Evolutionary conservation across 768 basidiomycete species (phyloP).

Genomic region (Panaeolus papilionaceus): DNA sequence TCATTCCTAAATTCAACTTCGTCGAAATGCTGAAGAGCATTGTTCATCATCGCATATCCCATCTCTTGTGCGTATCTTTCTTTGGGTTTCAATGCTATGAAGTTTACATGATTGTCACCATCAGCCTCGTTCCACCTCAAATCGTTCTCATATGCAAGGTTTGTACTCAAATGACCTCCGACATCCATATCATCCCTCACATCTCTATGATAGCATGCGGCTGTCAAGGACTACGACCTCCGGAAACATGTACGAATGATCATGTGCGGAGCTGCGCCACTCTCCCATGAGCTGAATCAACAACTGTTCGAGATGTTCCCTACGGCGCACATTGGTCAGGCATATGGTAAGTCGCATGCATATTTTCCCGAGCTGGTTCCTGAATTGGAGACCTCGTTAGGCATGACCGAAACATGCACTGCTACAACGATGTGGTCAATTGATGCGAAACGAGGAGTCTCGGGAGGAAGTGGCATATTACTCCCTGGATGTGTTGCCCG

Average conservation of each 20-base stretch:
- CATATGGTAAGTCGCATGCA: conserved; percentile 49
- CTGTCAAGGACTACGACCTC: conserved; percentile 55
- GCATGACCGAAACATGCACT: conserved; percentile 71
- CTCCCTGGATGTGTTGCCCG: conserved; percentile 62
- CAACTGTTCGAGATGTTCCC: conserved; percentile 58
- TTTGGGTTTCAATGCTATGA: neutral
- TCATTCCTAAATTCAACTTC: conserved; percentile 69
- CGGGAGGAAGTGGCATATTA: conserved; percentile 63
- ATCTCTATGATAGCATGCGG: conserved; percentile 48
- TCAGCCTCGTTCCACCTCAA: conserved; percentile 64
- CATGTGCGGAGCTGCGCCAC: conserved; percentile 65
- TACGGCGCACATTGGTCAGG: conserved; percentile 60
- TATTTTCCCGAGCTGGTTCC: neutral
- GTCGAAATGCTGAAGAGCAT: conserved; percentile 67
- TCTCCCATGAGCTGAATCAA: conserved; percentile 58
- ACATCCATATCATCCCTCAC: neutral
- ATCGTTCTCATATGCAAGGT: conserved; percentile 65
- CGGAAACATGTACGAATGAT: conserved; percentile 47
- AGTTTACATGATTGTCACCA: neutral
- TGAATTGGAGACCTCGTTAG: conserved; percentile 34
- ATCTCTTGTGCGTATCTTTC: conserved; percentile 47
- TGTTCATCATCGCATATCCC: conserved; percentile 58
- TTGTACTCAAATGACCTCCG: conserved; percentile 15
- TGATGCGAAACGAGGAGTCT: conserved; percentile 51
- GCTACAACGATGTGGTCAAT: conserved; percentile 56